Conservation (phyloP, 164 flowering plant genomes). For the Vitis labrusca region DNA sequence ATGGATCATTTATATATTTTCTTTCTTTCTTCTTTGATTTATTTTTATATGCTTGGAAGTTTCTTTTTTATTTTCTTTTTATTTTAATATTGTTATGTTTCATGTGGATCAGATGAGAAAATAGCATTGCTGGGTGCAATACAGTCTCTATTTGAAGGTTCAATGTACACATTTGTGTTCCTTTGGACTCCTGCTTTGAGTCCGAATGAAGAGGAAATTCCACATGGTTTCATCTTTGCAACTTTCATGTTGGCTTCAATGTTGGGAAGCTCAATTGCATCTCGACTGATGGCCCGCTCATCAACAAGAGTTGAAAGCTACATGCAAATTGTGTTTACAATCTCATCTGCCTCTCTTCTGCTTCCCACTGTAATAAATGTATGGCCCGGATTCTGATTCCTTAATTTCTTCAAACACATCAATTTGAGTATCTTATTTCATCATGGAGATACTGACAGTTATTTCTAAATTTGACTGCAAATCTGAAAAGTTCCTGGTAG, state of each 20-base stretch:
- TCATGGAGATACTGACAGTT: background rate
- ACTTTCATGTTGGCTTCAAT: conserved; percentile 97
- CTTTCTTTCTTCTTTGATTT: no score
- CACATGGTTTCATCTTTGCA: conserved; percentile 96
- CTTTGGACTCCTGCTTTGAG: conserved; percentile 99
- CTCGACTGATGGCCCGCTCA: conserved; percentile 78
- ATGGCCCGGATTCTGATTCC: conserved; percentile 20
- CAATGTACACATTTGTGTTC: conserved; percentile 98
- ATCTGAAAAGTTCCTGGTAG: conserved; percentile 60
- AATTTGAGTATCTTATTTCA: no score
- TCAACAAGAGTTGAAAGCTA: conserved; percentile 81
- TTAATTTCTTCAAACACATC: background rate
- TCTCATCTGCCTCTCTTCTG: conserved; percentile 67
- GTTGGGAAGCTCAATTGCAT: conserved; percentile 95
- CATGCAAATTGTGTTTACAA: conserved; percentile 88
- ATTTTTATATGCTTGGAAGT: background rate
- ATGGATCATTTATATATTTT: no score
- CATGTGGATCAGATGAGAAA: conserved; percentile 71
- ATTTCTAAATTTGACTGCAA: conserved; percentile 20
- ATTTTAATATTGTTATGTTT: background rate
- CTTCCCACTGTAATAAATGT: conserved; percentile 77
- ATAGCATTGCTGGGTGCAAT: conserved; percentile 94
- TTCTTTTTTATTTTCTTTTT: background rate
- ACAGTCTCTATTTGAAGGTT: conserved; percentile 96
- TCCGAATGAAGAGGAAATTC: conserved; percentile 94